Evolutionary conservation across 2,329 filamentous ascomycete genomes (phyloP).

Genomic region (Monilinia fructicola): DNA sequence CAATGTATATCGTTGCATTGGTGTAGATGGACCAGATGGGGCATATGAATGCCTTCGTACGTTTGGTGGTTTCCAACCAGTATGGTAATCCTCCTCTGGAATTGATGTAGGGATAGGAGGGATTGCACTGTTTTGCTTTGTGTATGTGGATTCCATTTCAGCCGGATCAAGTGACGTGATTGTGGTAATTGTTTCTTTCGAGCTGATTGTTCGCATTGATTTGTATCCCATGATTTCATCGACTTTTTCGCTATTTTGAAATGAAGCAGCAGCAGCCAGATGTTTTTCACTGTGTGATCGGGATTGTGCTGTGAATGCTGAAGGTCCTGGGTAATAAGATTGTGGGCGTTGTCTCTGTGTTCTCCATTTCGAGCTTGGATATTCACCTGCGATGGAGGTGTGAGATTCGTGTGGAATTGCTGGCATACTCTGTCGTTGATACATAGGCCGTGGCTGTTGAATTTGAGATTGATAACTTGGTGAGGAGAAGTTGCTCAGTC

Average conservation of each 20-base stretch:
- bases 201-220: conserved; percentile 26
- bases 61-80: conserved; percentile 15
- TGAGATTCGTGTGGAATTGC: conserved; percentile 1
- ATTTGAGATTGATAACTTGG: conserved; percentile 14
- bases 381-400: neutral
- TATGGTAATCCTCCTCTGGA: conserved; percentile 25
- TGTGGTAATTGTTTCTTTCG: conserved; percentile 38
- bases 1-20: conserved; percentile 1
- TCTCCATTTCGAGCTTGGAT: conserved; percentile 24
- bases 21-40: conserved; percentile 12
- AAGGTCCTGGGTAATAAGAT: conserved; percentile 25
- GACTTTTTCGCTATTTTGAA: conserved; percentile 31
- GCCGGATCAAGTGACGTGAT: conserved; percentile 37
- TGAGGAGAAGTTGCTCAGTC: conserved; percentile 5
- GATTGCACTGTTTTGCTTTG: conserved; percentile 31
- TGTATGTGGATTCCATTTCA: conserved; percentile 33
- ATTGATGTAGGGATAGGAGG: conserved; percentile 31
- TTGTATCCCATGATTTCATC: conserved; percentile 33
- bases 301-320: conserved; percentile 34
- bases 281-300: conserved; percentile 28
- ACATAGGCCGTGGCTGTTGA: conserved; percentile 18
- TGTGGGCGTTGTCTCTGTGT: conserved; percentile 25
- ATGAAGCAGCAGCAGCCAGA: conserved; percentile 28
- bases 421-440: conserved; percentile 26
- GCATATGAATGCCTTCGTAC: conserved; percentile 8